Base-by-base conservation (phyloP, 129 eudicot species). In the Pseudognaphalium luteoalbum region DNA sequence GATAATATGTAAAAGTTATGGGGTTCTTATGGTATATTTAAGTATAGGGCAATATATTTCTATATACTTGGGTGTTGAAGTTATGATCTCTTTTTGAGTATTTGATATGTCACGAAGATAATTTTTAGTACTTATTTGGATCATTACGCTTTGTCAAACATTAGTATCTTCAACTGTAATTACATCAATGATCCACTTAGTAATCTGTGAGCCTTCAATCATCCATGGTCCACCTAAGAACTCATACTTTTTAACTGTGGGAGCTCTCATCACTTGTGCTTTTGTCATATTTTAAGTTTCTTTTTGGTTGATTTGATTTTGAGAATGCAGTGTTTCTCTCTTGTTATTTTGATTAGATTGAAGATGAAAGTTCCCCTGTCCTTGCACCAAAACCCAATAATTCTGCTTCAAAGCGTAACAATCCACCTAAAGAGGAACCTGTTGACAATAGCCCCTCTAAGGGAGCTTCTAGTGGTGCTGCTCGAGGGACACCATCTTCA, bases 301-400 rank as follows among this genome's bases (percentile, higher is more conserved):
- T 34, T 37, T 50, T 51, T 41, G 22, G 47, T 32, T 52, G 19
- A 60, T 17, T 75, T 14, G 29, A 5, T 30, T 29, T 28, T n/a
- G 51, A 70, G 29, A 44, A 21, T 58, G 7, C 19, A 63, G 28
- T 70, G 63, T 30, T 28, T 51, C 5, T 63, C 76, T 67, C 33
- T 32, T 60, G 52, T 34, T 70, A 74, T 61, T 63, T 63, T 70
- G 64, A 60, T 35, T 81, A 89, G 97, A 74, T 77, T 68, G 99
- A 94, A 73, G 98, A 94, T 77, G 96, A 92, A 71, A 81, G 86
- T 70, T 91, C 99, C 51, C 97, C 97, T 75, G 97, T 94, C 61
- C 85, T 89, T 50, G 90, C 96, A 81, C 97, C 94, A 63, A 91
- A 87, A 83, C 33, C 81, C 17, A 80, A 30, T 50, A 80, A 58